phyloP scores from a whole-genome alignment of 805 yeast species.

The Komagataella pastoris region DNA sequence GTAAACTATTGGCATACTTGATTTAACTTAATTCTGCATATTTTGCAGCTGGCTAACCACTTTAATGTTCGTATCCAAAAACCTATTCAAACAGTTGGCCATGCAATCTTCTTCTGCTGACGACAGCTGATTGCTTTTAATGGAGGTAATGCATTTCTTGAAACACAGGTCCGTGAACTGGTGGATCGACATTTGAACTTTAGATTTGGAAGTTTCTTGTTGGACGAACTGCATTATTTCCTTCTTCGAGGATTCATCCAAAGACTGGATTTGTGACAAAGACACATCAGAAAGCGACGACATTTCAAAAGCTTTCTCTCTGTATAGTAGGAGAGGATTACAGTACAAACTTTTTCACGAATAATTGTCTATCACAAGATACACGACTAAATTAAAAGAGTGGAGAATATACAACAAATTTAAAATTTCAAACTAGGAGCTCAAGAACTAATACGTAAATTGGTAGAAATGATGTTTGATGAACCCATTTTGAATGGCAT shows the following conservation, averaged over 20 bases:
- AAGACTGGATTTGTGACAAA: conserved; percentile 9
- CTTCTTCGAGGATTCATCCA: conserved; percentile 59
- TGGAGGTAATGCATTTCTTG: conserved; percentile 58
- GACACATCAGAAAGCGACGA: background rate
- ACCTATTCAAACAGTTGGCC: conserved; percentile 71
- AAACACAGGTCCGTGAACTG: conserved; percentile 84
- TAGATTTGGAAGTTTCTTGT: conserved; percentile 73
- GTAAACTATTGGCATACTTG: conserved; percentile 7
- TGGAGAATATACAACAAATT: too few species aligned
- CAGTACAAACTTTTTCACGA: background rate
- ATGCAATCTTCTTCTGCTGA: conserved; percentile 59
- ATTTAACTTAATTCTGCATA: background rate
- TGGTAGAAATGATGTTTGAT: background rate
- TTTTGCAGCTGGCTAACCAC: conserved; percentile 43
- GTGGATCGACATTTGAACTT: conserved; percentile 79
- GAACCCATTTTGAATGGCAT: too few species aligned
- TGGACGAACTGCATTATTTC: conserved; percentile 70
- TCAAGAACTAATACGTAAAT: too few species aligned
- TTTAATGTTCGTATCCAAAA: conserved; percentile 76
- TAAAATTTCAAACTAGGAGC: too few species aligned
- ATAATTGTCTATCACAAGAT: background rate
- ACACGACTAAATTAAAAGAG: background rate
- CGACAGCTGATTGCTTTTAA: conserved; percentile 35
- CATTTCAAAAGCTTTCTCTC: background rate
- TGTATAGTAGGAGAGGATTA: too few species aligned